Percentiles rank a stretch among this genome's conserved stretches.
Conservation (phyloP, 2,329 filamentous ascomycete genomes). For the Botryosphaeria dothidea region DNA sequence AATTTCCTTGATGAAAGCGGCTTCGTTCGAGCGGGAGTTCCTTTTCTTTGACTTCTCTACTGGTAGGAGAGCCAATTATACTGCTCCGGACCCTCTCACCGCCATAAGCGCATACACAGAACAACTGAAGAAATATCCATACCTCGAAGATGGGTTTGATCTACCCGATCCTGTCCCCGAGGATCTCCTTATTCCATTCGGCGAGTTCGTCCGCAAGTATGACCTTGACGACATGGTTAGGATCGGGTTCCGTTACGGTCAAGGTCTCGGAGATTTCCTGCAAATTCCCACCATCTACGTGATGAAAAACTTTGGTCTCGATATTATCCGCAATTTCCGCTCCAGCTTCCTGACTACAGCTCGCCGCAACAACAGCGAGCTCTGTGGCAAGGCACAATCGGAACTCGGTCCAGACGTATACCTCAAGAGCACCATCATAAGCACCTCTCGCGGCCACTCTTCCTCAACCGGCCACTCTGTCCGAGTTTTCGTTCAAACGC, state of each 20-base stretch:
- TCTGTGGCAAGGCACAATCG: constrained; percentile 21
- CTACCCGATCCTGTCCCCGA: constrained; percentile 46
- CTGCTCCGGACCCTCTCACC: constrained; percentile 13
- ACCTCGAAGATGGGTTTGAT: constrained; percentile 43
- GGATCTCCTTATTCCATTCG: constrained; percentile 51
- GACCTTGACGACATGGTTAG: constrained; percentile 45
- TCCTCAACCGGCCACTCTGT: background rate
- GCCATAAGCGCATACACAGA: constrained; percentile 27
- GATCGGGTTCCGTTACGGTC: constrained; percentile 43
- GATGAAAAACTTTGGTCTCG: constrained; percentile 37
- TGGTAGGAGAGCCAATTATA: constrained; percentile 22
- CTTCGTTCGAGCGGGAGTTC: constrained; percentile 22
- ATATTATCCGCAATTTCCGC: background rate
- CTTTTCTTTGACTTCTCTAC: constrained; percentile 35
- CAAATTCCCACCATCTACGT: constrained; percentile 48
- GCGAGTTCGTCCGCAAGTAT: constrained; percentile 53
- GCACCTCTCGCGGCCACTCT: background rate
- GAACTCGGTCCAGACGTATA: constrained; percentile 23
- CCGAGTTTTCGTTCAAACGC: constrained; percentile 24
- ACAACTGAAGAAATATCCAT: constrained; percentile 35
- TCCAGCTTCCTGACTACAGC: constrained; percentile 19
- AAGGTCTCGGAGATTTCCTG: constrained; percentile 49
- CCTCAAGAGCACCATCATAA: constrained; percentile 22
- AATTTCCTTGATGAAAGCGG: constrained; percentile 32
- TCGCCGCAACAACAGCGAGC: constrained; percentile 28